phyloP scores from a whole-genome alignment of 805 yeast genomes.

The Lipomyces yamanashiensis region DNA sequence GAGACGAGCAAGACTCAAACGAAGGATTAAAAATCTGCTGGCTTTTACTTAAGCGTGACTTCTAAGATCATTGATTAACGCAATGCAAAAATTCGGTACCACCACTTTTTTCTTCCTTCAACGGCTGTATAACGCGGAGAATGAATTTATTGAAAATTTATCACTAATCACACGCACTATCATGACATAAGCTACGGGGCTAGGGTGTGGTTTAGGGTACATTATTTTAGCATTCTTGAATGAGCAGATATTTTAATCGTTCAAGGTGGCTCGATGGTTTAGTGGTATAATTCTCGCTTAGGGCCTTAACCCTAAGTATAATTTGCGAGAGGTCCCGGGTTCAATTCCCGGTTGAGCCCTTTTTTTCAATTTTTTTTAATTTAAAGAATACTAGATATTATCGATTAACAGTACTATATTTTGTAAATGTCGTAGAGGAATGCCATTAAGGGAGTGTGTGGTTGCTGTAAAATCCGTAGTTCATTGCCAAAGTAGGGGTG shows the following conservation, averaged over 20 bases:
- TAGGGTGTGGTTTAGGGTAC: background rate
- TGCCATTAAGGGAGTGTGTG: no score
- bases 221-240: background rate
- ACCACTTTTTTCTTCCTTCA: no score
- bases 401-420: background rate
- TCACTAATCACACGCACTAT: background rate
- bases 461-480: no score
- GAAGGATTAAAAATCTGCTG: no score
- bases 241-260: background rate
- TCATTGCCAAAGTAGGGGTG: no score
- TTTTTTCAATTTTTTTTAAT: slow-evolving; percentile 24
- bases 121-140: no score
- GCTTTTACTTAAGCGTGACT: no score
- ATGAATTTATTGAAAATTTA: background rate
- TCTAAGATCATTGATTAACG: no score
- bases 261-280: slow-evolving; percentile 45
- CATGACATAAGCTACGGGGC: background rate
- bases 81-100: no score
- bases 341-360: slow-evolving; percentile 48
- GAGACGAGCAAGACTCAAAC: no score
- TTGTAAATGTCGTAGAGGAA: background rate
- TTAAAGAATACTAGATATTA: background rate
- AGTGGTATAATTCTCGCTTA: slow-evolving; percentile 48
- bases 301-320: slow-evolving; percentile 43
- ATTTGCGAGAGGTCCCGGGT: slow-evolving; percentile 48